These are phyloP conservation scores for Trichophyton benhamiae DNA, from an alignment of 2,329 filamentous ascomycete species.

Conservation along the genomic window DNA sequence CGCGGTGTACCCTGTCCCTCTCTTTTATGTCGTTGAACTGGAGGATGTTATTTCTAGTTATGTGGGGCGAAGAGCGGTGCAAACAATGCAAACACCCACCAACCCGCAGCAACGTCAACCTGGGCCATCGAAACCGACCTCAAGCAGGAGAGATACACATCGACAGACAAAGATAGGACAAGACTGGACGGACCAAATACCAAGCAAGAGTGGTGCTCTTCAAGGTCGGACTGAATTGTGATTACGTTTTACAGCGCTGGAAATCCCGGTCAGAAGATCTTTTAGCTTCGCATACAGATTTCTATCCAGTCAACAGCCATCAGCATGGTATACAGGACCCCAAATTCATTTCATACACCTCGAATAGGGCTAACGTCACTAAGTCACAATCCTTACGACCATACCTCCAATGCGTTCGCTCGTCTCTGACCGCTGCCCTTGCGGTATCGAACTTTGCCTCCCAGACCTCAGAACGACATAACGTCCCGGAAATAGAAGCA, in stretches of 20 bases:
- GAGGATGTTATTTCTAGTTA: background rate
- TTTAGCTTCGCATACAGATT: background rate
- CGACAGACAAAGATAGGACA: background rate
- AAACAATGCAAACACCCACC: slow-evolving; percentile 6
- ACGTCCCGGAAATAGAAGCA: slow-evolving; percentile 95
- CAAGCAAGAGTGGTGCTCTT: background rate
- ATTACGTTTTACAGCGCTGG: no score
- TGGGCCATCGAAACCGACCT: background rate
- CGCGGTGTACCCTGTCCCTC: background rate
- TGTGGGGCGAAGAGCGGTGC: background rate
- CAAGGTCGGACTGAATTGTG: background rate
- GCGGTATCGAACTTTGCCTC: slow-evolving; percentile 95
- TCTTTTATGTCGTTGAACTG: background rate
- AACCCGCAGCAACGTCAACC: background rate
- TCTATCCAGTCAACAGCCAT: background rate
- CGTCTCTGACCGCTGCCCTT: slow-evolving; percentile 83
- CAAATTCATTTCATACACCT: background rate
- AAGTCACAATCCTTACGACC: slow-evolving; percentile 93
- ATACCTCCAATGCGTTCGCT: slow-evolving; percentile 91
- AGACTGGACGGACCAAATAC: background rate
- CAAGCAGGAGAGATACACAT: background rate
- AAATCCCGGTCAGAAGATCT: no score
- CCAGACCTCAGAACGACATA: slow-evolving; percentile 90
- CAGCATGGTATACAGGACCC: background rate
- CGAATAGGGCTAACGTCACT: slow-evolving; percentile 7